Conservation (phyloP, 2,329 filamentous ascomycete species). For the Fusarium sp. region DNA sequence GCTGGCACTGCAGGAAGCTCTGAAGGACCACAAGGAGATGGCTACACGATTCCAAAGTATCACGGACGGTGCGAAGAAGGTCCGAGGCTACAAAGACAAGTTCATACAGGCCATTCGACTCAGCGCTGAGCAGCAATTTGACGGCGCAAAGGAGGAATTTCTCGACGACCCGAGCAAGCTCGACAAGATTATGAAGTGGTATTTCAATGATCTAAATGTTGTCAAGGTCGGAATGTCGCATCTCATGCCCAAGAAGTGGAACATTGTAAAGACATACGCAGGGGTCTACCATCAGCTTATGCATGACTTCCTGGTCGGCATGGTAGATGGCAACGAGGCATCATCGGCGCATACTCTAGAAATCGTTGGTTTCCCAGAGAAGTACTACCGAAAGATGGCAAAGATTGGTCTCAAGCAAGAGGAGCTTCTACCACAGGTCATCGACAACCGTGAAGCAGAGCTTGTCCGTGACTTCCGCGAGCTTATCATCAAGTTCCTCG, state of each 20-base stretch:
- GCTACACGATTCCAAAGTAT: conserved; percentile 94
- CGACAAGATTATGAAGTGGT: conserved; percentile 93
- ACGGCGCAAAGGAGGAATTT: conserved; percentile 77
- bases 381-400: conserved; percentile 95
- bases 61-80: conserved; percentile 89
- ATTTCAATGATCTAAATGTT: conserved; percentile 95
- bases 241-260: conserved; percentile 96
- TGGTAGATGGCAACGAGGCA: conserved; percentile 86
- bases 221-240: conserved; percentile 92
- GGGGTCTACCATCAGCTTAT: conserved; percentile 93
- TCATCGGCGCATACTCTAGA: conserved; percentile 88
- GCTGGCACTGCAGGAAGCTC: conserved; percentile 89
- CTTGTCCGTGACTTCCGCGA: conserved; percentile 93
- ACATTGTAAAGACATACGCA: conserved; percentile 89
- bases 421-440: conserved; percentile 84
- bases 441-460: conserved; percentile 90
- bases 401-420: conserved; percentile 84
- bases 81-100: conserved; percentile 96
- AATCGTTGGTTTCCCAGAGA: conserved; percentile 94
- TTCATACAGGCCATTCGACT: conserved; percentile 84
- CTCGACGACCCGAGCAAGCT: conserved; percentile 83
- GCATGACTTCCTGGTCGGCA: conserved; percentile 89
- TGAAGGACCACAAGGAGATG: conserved; percentile 95
- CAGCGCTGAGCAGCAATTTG: conserved; percentile 79
- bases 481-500: conserved; percentile 93